A percentile compares a stretch with the other conserved stretches of the same genome.
These are phyloP conservation scores for Flaveria robusta DNA, from an alignment of 129 eudicot species.

Conservation along the genomic window DNA sequence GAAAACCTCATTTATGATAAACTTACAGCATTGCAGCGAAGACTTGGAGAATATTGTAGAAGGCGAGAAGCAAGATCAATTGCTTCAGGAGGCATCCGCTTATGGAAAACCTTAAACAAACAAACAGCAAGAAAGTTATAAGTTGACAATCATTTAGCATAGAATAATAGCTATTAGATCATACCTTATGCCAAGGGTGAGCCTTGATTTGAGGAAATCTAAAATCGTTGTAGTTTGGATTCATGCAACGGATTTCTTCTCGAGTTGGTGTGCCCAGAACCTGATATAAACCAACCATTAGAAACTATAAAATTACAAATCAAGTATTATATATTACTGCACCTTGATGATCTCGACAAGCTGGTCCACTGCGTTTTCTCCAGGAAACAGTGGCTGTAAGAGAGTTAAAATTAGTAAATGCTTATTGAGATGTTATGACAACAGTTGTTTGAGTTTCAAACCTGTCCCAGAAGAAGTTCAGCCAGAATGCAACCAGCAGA, in stretches of 20 bases:
- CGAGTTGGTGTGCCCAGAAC: slow-evolving; percentile 99
- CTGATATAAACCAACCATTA: slow-evolving; percentile 41
- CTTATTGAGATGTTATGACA: background rate
- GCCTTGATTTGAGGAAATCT: slow-evolving; percentile 97
- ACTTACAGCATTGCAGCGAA: slow-evolving; percentile 96
- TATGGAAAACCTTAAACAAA: slow-evolving; percentile 77
- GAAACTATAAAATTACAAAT: slow-evolving; percentile 13
- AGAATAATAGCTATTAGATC: background rate
- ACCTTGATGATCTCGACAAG: slow-evolving; percentile 99
- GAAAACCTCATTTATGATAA: slow-evolving; percentile 13
- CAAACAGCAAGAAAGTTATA: background rate
- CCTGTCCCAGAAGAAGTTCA: slow-evolving; percentile 95
- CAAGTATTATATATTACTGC: background rate
- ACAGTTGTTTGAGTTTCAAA: slow-evolving; percentile 25
- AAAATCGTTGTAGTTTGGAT: slow-evolving; percentile 86
- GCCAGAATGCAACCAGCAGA: slow-evolving; percentile 98
- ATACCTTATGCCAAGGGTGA: slow-evolving; percentile 98
- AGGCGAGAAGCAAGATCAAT: slow-evolving; percentile 92
- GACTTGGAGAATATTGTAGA: slow-evolving; percentile 93
- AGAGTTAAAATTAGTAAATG: background rate
- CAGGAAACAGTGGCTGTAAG: slow-evolving; percentile 86
- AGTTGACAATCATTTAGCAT: background rate
- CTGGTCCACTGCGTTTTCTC: slow-evolving; percentile 95
- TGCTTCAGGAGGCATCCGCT: slow-evolving; percentile 98
- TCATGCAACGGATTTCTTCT: slow-evolving; percentile 95